Base-by-base conservation (phyloP, 1,284 basidiomycete genomes). In the Ceratobasidium sp. region DNA sequence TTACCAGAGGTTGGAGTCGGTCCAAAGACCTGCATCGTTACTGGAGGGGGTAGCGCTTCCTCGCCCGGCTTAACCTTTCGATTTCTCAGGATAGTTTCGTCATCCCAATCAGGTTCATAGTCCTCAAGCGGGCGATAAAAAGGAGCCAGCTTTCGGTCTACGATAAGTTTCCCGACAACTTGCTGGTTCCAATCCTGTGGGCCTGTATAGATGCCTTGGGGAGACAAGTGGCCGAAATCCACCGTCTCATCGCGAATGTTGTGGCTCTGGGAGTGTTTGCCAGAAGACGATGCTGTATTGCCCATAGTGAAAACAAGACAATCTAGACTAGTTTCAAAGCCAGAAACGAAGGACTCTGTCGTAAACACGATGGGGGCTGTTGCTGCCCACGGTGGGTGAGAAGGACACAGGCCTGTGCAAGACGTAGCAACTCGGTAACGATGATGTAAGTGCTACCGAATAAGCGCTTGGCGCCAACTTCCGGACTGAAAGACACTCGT, bases 101-200 rank as follows among this genome's bases (percentile, higher is more conserved):
- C 92, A 81, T 94, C 91, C 94, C 95, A 97, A 77, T 90, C 89
- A 15, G 94, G 92, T 42, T 95, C 93, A 83, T 95, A 98, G 81
- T 99, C 97, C 83, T 99, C 97, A 42, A 98, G 89, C 3, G 97
- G 97, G 61, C 95, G 91, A 86, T 98, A 99, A 87, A 99, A 99
- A 0, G 98, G 98, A 0, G 97, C 96, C 39, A 99, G 90, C 83
- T 91, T 93, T 83, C 96, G 93, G 80, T 95, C 92, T 82, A 94
- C 88, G 85, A 99, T 97, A 83, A 96, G 90, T 84, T 94, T 91
- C 72, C 94, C 93, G 79, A 98, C 97, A 79, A 95, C 87, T 79
- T 91, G 86, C 82, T 97, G 95, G 84, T 95, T 95, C 92, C 97
- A 99, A 86, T 99, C 97, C 84, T 91, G 90, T 53, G 90, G 87